Base-by-base conservation (phyloP, 768 basidiomycete species). In the Coprinopsis sp. region DNA sequence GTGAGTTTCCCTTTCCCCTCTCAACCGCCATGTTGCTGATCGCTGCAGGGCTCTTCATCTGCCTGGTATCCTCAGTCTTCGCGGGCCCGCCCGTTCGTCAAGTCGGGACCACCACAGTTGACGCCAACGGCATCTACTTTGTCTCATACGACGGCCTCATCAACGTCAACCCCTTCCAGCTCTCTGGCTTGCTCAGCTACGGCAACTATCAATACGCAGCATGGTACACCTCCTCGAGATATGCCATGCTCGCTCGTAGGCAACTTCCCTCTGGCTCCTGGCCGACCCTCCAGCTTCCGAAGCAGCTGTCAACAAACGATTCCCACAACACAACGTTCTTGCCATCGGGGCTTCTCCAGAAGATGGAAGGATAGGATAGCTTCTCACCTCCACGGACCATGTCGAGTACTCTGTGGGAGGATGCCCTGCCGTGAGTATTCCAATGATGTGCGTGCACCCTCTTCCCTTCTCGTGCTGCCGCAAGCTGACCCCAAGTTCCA, bases 251-350 rank as follows among this genome's bases (percentile, higher is more conserved):
- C 4, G 73, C 64, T 4, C 63, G 73, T 7, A 58, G 70, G 31
- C 63, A 64, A 24, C 61, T 73, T 4, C 69, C 71, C 13, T 68
- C 68, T 1, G 69, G 68, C 16, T 49, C 52, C 34, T 75, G 73
- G 72, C 54, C 63, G 7, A 71, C 66, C 6, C 59, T 75, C 3
- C 69, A 71, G 41, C 60, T 75, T 3, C 70, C 69, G 0, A 70
- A 73, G 50, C 64, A 64, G 16, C 58, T 75, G 2, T 65, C 68
- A 7, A 64, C 69, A 3, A 62, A 47, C 42, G 71, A 75, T 46
- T 73, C 71, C 1, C 73, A 75, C n/a, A n/a, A n/a, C n/a, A n/a
- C 53, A 73, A 73, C 38, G 72, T 72, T 10, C 66, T 73, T 37
- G 61, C 66, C 0, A 55, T 75, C 1, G 72, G 73, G 4, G 64